These are phyloP conservation scores for Kockovaella imperatae DNA, from an alignment of 768 basidiomycete genomes.

Conservation along the genomic window DNA sequence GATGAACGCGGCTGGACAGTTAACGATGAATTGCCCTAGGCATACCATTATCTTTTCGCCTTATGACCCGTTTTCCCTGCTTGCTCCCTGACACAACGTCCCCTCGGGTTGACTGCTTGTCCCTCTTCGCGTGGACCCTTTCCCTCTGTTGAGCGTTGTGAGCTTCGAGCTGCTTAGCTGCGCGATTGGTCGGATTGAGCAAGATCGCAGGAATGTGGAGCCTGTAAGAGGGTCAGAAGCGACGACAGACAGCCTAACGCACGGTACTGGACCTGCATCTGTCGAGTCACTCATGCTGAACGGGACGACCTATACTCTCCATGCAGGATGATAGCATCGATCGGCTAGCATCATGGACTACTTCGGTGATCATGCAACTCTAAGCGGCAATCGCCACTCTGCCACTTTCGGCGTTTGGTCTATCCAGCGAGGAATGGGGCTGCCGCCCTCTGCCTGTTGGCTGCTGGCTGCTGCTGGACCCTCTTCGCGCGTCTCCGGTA, in stretches of 20 bases:
- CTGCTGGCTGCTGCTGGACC: too few relatives aligned
- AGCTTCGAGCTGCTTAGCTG: constrained; percentile 28
- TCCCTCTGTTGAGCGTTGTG: constrained; percentile 42
- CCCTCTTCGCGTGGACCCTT: constrained; percentile 23
- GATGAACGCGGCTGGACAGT: constrained; percentile 27
- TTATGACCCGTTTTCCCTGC: constrained; percentile 33
- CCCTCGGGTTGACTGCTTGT: constrained; percentile 4
- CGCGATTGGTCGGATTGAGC: constrained; percentile 30
- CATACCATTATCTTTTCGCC: constrained; percentile 43
- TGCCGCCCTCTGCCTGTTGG: too few relatives aligned
- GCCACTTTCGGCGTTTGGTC: too few relatives aligned
- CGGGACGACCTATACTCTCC: too few relatives aligned
- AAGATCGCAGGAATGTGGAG: constrained; percentile 41
- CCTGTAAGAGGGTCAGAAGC: constrained; percentile 9
- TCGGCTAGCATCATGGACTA: too few relatives aligned
- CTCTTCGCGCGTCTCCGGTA: too few relatives aligned
- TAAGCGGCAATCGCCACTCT: too few relatives aligned
- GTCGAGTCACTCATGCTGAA: neutral
- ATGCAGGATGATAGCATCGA: too few relatives aligned
- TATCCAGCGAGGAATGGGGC: too few relatives aligned
- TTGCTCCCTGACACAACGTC: constrained; percentile 9
- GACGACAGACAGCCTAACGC: neutral
- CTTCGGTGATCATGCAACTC: too few relatives aligned
- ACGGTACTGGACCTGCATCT: constrained; percentile 7
- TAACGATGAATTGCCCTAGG: neutral